Base-by-base conservation (phyloP, 176 grass and related monocot species). In the Luzula sylvatica region DNA sequence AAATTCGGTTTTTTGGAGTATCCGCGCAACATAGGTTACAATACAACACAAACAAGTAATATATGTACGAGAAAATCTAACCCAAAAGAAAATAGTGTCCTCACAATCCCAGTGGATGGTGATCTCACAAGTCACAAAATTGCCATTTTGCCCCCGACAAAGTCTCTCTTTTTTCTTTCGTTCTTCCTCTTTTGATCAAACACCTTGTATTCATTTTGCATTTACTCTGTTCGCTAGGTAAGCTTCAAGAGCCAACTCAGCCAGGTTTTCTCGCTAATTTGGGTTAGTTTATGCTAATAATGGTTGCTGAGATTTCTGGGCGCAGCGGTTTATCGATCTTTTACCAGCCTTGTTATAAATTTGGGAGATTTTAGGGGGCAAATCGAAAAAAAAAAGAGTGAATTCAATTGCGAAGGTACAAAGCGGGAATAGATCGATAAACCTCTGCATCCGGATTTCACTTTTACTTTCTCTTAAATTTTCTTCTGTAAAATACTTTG, bases 361-460 rank as follows among this genome's bases (percentile, higher is more conserved):
- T 20, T 8, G 56, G 61, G 56, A 55, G 50, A 13, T 66, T 41
- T 42, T 45, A 28, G 13, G 58, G 42, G 30, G 46, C 15, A 23
- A 48, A 63, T 63, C 15, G 21, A 17, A 38, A 61, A 61, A 61
- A 25, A 15, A 26, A 43, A 63, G 58, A 48, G 42, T 7, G 30
- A 35, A 35, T n/a, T n/a, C 38, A 24, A 26, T 26, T 18, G 58
- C 25, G 42, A 47, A 40, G 54, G 53, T 41, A 67, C 80, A 90
- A 84, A 61, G 86, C 86, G 63, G 86, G 80, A 90, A 90, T 73
- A 69, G 86, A 73, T 84, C 86, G 86, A 90, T 90, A 90, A 90
- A 84, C 86, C 86, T 90, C 86, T 90, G 86, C 86, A 90, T 90
- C 86, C 86, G 70, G 86, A 65, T 80, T 57, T 80, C 72, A 64